Conservation (phyloP, 2,329 filamentous ascomycete genomes). For the Fusarium buharicum region DNA sequence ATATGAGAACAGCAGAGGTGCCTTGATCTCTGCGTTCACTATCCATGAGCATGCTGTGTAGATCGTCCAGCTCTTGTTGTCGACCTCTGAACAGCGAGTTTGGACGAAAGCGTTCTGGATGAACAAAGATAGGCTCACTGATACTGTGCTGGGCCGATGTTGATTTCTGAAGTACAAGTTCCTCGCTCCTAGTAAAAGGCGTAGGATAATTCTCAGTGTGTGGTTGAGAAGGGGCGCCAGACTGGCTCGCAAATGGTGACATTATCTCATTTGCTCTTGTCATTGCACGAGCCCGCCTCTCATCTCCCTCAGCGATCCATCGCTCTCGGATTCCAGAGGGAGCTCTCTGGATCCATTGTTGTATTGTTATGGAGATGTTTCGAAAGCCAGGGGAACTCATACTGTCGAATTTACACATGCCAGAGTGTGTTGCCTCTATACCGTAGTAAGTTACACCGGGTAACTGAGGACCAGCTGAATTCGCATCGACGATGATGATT, state of each 20-base stretch:
- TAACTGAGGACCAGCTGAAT: constrained; percentile 74
- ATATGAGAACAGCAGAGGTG: constrained; percentile 40
- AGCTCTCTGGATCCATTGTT: constrained; percentile 64
- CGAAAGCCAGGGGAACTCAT: constrained; percentile 72
- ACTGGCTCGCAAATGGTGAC: constrained; percentile 40
- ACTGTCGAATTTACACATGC: constrained; percentile 77
- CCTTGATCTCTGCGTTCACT: constrained; percentile 27
- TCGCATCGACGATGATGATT: constrained; percentile 73
- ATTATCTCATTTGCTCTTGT: constrained; percentile 60
- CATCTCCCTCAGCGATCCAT: constrained; percentile 70
- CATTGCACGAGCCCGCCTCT: constrained; percentile 56
- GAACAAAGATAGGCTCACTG: constrained; percentile 35
- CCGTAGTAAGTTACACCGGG: constrained; percentile 77
- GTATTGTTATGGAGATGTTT: constrained; percentile 60
- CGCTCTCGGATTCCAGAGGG: constrained; percentile 64
- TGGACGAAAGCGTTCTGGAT: constrained; percentile 41
- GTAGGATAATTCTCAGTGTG: constrained; percentile 3
- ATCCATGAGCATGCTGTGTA: constrained; percentile 41
- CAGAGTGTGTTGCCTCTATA: constrained; percentile 77
- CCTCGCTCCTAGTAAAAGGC: constrained; percentile 8
- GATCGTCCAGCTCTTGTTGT: constrained; percentile 28
- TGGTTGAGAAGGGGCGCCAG: background rate
- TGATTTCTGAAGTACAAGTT: constrained; percentile 2
- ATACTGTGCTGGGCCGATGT: background rate
- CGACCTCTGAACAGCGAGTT: constrained; percentile 40